phyloP scores from a whole-genome alignment of 2,329 filamentous ascomycete genomes.

The Epichloe coenophiala region DNA sequence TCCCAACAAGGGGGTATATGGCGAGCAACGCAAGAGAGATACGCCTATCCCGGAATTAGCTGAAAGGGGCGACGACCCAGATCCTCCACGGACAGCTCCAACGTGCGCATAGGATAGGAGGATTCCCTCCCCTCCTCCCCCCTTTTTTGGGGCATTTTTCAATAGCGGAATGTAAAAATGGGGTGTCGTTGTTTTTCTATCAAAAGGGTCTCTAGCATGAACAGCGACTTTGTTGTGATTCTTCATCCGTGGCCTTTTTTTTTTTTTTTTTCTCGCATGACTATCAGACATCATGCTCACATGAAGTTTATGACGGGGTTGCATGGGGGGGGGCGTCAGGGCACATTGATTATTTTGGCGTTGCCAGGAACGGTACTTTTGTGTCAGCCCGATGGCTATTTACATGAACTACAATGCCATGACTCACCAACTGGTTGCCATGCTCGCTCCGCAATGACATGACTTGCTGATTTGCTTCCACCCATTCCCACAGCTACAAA shows the following conservation, averaged over 20 bases:
- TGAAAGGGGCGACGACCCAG: conserved; percentile 1
- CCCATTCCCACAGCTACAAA: no score
- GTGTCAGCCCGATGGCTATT: neutral
- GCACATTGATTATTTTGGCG: neutral
- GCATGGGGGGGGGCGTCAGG: neutral
- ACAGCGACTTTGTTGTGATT: neutral
- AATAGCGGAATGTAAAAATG: neutral
- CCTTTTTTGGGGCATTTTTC: neutral
- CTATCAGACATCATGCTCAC: neutral
- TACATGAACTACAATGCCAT: no score
- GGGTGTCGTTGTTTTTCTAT: no score
- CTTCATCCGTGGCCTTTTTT: neutral
- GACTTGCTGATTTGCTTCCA: no score
- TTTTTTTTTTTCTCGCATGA: neutral
- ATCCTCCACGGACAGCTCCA: neutral
- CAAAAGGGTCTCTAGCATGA: neutral
- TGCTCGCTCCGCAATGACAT: no score
- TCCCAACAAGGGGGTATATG: conserved; percentile 4
- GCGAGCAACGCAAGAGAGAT: conserved; percentile 8
- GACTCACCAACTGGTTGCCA: no score
- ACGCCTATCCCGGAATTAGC: conserved; percentile 14
- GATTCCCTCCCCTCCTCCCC: no score
- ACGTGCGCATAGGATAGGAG: neutral
- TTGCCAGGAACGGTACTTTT: neutral
- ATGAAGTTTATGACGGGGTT: neutral